Base-by-base conservation (phyloP, 2,329 filamentous ascomycete genomes). In the Coleophoma cylindrospora region DNA sequence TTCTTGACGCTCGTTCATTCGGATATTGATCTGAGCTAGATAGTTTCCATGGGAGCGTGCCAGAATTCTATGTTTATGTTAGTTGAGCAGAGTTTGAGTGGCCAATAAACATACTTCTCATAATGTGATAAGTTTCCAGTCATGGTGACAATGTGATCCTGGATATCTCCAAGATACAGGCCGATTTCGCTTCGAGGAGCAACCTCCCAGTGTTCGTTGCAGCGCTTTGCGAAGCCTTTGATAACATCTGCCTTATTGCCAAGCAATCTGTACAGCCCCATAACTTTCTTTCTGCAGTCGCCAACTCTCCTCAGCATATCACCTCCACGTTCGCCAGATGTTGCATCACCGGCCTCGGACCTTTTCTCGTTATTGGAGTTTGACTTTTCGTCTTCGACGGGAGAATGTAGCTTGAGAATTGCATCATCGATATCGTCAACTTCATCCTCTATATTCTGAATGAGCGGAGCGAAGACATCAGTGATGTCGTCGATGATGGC, bases 81-180 rank as follows among this genome's bases (percentile, higher is more conserved):
- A 34, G 14, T 37, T 36, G 7, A 15, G 21, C 36, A 4, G 10
- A 47, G 19, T 43, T 19, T 50, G 33, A 14, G 14, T 32, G 40
- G 22, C 17, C 9, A 21, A 45, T 12, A 14, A 33, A 75, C 84
- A 63, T 75, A 94, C 89, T 91, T 95, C 70, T 99, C 94, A 64
- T 97, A 97, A 66, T 99, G 94, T 57, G 85, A 87, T 64, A 99
- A 71, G 66, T 97, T 99, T 47, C 87, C 89, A 36, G 92, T 97
- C 94, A 99, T 99, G 55, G 94, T 99, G 60, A 99, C 85, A 60
- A 99, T 97, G 67, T 99, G 94, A 73, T 99, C 94, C 68, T 99
- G 94, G 56, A 99, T 99, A 72, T 99, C 94, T 54, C 94, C 94
- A 51, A 99, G 74, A 69, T 97, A 99, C 48, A 99, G 72, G n/a